phyloP scores from a whole-genome alignment of 2,329 filamentous ascomycete genomes.

The Phyllosticta citribraziliensis region DNA sequence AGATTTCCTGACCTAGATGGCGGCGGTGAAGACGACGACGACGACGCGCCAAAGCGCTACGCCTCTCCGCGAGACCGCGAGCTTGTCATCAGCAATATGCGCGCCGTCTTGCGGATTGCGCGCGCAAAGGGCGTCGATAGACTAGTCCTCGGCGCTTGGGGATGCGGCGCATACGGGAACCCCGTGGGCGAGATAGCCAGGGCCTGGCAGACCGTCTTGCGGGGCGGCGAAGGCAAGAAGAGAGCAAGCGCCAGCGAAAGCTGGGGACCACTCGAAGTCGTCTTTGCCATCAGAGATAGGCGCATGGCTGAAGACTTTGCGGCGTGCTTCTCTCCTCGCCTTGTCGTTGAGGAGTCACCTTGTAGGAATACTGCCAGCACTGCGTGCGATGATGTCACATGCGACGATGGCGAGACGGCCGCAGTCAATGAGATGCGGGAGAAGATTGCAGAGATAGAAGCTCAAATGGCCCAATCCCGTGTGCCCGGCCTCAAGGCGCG shows the following conservation, averaged over 20 bases:
- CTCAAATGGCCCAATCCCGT: conserved; percentile 24
- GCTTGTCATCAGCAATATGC: conserved; percentile 46
- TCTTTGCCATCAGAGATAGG: conserved; percentile 49
- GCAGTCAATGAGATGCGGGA: conserved; percentile 20
- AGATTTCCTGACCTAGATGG: conserved; percentile 44
- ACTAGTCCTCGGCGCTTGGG: conserved; percentile 54
- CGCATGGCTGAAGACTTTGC: conserved; percentile 45
- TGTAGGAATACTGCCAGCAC: conserved; percentile 23
- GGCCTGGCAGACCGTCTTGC: conserved; percentile 42
- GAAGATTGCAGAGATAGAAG: conserved; percentile 28
- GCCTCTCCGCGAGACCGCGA: conserved; percentile 42
- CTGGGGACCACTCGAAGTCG: conserved; percentile 37
- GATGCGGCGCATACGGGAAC: conserved; percentile 55
- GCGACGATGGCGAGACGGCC: conserved; percentile 17
- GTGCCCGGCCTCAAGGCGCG: conserved; percentile 25
- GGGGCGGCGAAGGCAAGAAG: conserved; percentile 17
- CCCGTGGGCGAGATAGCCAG: conserved; percentile 49
- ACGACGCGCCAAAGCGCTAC: conserved; percentile 24
- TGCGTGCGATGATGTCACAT: conserved; percentile 25
- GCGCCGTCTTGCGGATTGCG: conserved; percentile 45
- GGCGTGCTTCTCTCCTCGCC: conserved; percentile 35
- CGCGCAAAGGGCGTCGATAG: conserved; percentile 35
- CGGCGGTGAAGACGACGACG: conserved; percentile 19
- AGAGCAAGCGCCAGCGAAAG: conserved; percentile 18
- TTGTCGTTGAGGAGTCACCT: conserved; percentile 29